Conservation (phyloP, 2,329 filamentous ascomycete genomes). For the Ophiostoma populinum region DNA sequence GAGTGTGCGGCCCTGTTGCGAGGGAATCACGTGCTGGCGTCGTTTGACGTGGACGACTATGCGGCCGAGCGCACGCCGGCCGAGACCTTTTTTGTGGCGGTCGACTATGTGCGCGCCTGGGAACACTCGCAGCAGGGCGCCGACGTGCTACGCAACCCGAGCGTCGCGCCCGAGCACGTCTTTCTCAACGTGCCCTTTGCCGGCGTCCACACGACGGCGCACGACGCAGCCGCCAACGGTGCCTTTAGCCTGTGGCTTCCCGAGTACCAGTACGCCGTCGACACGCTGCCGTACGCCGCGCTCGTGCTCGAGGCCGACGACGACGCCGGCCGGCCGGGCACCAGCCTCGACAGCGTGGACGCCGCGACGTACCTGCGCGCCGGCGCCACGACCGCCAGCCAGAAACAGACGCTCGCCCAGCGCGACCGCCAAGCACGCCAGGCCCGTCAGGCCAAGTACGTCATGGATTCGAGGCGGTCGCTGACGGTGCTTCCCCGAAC, state of each 20-base stretch:
- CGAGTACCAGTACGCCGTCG: constrained; percentile 22
- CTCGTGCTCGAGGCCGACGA: constrained; percentile 11
- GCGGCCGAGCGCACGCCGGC: background rate
- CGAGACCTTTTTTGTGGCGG: constrained; percentile 14
- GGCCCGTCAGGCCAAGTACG: constrained; percentile 11
- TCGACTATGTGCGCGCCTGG: constrained; percentile 27
- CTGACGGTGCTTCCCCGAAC: constrained; percentile 18
- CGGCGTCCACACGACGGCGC: background rate
- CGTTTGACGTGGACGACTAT: background rate
- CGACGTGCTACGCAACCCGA: constrained; percentile 18
- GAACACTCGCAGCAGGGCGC: constrained; percentile 24
- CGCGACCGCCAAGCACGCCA: constrained; percentile 2
- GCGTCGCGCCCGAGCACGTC: constrained; percentile 19
- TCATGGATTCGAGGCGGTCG: constrained; percentile 16
- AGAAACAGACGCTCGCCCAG: background rate
- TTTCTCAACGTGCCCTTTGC: constrained; percentile 21
- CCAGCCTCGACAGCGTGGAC: background rate
- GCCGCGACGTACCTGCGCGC: background rate
- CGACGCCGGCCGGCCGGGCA: too few species aligned
- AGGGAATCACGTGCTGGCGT: constrained; percentile 6
- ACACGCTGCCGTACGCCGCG: constrained; percentile 25
- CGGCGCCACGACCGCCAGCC: background rate
- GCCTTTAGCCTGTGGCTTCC: constrained; percentile 19
- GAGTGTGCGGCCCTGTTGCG: constrained; percentile 8
- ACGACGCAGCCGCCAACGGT: constrained; percentile 10